Evolutionary conservation across 352 stramenopile species (phyloP).

Genomic region (Phytophthora sansomeana): DNA sequence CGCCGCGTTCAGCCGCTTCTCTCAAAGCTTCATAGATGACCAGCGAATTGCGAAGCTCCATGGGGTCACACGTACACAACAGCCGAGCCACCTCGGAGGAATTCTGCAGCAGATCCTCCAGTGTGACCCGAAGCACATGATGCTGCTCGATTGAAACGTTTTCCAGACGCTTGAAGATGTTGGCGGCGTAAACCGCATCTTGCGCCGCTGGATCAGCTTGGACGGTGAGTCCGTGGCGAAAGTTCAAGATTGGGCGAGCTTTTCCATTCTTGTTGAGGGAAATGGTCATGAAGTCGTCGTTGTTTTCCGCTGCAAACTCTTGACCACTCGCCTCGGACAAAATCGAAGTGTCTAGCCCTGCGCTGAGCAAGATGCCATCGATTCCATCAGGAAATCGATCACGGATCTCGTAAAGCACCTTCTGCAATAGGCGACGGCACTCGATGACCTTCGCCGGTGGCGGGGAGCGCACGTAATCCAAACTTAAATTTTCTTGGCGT

Average conservation of each 20-base stretch:
- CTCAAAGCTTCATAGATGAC: slow-evolving; percentile 83
- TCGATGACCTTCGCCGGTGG: slow-evolving; percentile 43
- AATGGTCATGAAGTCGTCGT: slow-evolving; percentile 35
- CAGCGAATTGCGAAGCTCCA: slow-evolving; percentile 89
- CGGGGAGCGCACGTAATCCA: slow-evolving; percentile 56
- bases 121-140: slow-evolving; percentile 59
- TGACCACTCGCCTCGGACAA: slow-evolving; percentile 64
- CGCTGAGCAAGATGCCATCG: slow-evolving; percentile 67
- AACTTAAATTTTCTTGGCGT: slow-evolving; percentile 36
- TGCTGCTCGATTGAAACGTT: slow-evolving; percentile 65
- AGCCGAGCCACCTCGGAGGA: slow-evolving; percentile 51
- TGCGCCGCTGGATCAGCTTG: slow-evolving; percentile 48
- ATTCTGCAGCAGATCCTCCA: slow-evolving; percentile 65
- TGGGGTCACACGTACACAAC: slow-evolving; percentile 82
- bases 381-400: slow-evolving; percentile 45
- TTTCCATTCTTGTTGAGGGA: slow-evolving; percentile 49
- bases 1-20: slow-evolving; percentile 56
- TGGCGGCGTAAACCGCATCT: slow-evolving; percentile 53
- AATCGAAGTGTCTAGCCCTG: slow-evolving; percentile 78
- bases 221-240: slow-evolving; percentile 65
- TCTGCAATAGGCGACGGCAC: slow-evolving; percentile 62
- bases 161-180: slow-evolving; percentile 54
- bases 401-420: slow-evolving; percentile 55
- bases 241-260: slow-evolving; percentile 54
- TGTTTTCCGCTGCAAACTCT: slow-evolving; percentile 27